These are phyloP conservation scores for Annona squamosa DNA, from an alignment of 164 flowering plant species.

Conservation along the genomic window DNA sequence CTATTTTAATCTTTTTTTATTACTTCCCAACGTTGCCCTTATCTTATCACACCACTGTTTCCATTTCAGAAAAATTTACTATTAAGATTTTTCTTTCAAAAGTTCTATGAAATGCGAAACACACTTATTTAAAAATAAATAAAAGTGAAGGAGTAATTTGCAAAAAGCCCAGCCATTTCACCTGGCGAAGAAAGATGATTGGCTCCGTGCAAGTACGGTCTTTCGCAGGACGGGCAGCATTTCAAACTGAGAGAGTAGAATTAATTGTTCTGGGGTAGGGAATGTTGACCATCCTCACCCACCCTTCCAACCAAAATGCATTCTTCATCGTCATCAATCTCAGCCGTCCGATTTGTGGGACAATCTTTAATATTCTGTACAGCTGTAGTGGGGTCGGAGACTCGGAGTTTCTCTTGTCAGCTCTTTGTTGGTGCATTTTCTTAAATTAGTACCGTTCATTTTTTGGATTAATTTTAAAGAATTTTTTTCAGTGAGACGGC, in stretches of 20 bases:
- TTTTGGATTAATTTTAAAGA: neutral
- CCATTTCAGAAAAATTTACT: no score
- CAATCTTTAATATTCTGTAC: neutral
- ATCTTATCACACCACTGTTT: no score
- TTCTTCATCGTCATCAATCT: neutral
- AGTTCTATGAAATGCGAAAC: no score
- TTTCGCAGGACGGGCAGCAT: neutral
- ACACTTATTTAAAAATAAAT: no score
- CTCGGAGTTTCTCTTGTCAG: neutral
- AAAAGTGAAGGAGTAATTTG: no score
- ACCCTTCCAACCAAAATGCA: neutral
- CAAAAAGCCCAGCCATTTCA: neutral
- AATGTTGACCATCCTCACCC: neutral
- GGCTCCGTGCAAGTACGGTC: neutral
- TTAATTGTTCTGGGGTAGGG: neutral
- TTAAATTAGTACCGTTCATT: no score
- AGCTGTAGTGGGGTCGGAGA: neutral
- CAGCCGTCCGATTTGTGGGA: neutral
- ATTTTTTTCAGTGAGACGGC: no score
- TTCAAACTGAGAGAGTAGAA: neutral
- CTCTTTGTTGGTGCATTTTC: no score
- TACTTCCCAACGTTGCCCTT: no score
- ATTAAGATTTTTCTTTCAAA: no score
- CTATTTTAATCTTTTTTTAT: neutral
- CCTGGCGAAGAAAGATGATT: neutral